These are phyloP conservation scores for Saprolegnia parasitica DNA, from an alignment of 352 stramenopile species.

Conservation along the genomic window DNA sequence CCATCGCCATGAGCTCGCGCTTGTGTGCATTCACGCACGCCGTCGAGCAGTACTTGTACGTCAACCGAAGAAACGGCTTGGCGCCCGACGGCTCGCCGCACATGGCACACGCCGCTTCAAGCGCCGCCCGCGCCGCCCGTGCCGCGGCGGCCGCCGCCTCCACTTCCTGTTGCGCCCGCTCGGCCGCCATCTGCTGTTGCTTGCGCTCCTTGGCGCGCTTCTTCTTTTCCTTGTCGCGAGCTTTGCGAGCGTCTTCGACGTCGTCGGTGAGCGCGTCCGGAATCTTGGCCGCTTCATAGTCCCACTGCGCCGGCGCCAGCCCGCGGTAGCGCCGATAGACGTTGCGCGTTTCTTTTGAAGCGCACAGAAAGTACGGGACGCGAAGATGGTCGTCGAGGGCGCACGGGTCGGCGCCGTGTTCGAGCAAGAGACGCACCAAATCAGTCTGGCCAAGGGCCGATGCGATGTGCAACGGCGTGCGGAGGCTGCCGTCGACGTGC, in stretches of 20 bases:
- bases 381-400: slow-evolving; percentile 74
- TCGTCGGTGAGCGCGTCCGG: slow-evolving; percentile 65
- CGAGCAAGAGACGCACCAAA: slow-evolving; percentile 68
- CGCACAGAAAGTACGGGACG: slow-evolving; percentile 87
- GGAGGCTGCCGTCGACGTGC: slow-evolving; percentile 51
- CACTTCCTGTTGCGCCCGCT: slow-evolving; percentile 60
- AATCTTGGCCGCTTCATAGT: slow-evolving; percentile 69
- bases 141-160: slow-evolving; percentile 38
- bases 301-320: slow-evolving; percentile 71
- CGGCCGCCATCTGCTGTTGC: slow-evolving; percentile 84
- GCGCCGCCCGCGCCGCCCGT: slow-evolving; percentile 45
- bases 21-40: slow-evolving; percentile 92
- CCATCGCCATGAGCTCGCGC: slow-evolving; percentile 90
- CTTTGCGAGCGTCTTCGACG: slow-evolving; percentile 81
- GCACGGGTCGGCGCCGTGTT: slow-evolving; percentile 80
- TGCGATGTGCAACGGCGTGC: slow-evolving; percentile 76
- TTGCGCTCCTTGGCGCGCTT: slow-evolving; percentile 85
- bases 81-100: slow-evolving; percentile 80
- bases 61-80: slow-evolving; percentile 86
- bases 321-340: slow-evolving; percentile 86
- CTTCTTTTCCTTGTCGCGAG: slow-evolving; percentile 86
- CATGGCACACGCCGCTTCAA: slow-evolving; percentile 68
- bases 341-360: slow-evolving; percentile 85
- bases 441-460: slow-evolving; percentile 42
- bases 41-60: slow-evolving; percentile 92